Percentiles rank a stretch among this genome's conserved stretches.
phyloP scores from a whole-genome alignment of 345 rosid species.

The Xanthoceras sorbifolium region DNA sequence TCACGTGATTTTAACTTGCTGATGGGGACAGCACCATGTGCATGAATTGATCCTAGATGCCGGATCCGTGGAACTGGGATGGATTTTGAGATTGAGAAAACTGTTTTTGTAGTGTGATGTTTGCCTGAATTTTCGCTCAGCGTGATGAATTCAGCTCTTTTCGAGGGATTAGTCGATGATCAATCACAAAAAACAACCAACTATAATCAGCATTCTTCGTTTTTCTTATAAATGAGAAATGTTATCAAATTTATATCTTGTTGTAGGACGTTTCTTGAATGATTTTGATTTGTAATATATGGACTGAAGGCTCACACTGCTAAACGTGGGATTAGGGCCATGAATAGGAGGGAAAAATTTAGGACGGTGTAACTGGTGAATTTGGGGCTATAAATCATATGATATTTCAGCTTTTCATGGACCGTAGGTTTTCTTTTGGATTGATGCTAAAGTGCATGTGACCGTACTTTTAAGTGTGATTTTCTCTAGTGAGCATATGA shows the following conservation, averaged over 20 bases:
- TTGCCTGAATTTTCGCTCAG: neutral
- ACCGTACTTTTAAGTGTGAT: neutral
- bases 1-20: neutral
- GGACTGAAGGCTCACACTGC: neutral
- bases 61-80: neutral
- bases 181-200: neutral
- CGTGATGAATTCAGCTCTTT: neutral
- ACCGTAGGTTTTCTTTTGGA: too few relatives aligned
- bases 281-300: neutral
- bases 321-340: neutral
- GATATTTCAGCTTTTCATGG: neutral
- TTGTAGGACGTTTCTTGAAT: neutral
- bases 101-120: neutral
- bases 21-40: conserved; percentile 1
- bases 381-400: neutral
- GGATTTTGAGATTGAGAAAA: neutral
- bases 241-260: neutral
- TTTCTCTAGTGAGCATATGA: neutral
- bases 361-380: neutral
- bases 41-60: neutral
- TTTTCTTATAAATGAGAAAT: neutral
- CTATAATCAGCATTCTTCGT: neutral
- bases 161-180: too few relatives aligned
- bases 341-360: neutral
- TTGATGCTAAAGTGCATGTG: neutral